Evolutionary conservation across 257 asterid genomes (phyloP), one percentile per base, ranked within the genome.

Genomic region (Echium plantagineum): DNA sequence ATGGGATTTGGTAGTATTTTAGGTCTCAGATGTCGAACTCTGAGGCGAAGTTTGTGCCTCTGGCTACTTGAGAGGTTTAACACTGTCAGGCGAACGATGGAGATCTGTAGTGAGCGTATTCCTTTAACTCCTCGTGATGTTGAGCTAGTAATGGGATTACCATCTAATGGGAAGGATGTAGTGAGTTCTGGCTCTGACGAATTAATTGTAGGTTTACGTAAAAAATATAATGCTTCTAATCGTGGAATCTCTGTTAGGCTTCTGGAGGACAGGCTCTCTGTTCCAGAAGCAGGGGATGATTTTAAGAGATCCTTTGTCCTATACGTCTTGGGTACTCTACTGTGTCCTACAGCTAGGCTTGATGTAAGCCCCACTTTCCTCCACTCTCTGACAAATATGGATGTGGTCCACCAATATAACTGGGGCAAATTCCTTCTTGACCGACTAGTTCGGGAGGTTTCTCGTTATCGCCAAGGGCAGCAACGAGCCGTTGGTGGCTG

Each of bases 401-500:
- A 88, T 49, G 73, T 67, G 59, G 83, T 91, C 68, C 95, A 91
- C 73, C 96, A 91, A 70, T 88, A 82, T 78, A 91, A 91, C 71
- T 91, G 98, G 96, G 98, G 94, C n/a, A 91, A 88, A 59, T 85
- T 91, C 73, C 80, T 91, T 72, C 95, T 91, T 66, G 97, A 88
- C 58, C 98, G 97, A 59, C 72, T 91, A 52, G 96, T 91, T 68
- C 76, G 97, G 67, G 98, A 91, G 77, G 95, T 91, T 28, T 88
- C 98, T 18, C 95, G 97, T 46, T 91, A 77, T 74, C 98, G 94
- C 65, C 98, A 91, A 72, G 98, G 98, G 59, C 88, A 91, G 83
- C 98, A 91, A 72, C 94, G 89, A 12, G 97, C 96, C 20, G 97
- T 91, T 65, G 98, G 98, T 73, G 98, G 98, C 62, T 91, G 96